Percentiles rank a stretch among this genome's conserved stretches.
Conservation (phyloP, 768 basidiomycete genomes). For the Boletellus sp. region DNA sequence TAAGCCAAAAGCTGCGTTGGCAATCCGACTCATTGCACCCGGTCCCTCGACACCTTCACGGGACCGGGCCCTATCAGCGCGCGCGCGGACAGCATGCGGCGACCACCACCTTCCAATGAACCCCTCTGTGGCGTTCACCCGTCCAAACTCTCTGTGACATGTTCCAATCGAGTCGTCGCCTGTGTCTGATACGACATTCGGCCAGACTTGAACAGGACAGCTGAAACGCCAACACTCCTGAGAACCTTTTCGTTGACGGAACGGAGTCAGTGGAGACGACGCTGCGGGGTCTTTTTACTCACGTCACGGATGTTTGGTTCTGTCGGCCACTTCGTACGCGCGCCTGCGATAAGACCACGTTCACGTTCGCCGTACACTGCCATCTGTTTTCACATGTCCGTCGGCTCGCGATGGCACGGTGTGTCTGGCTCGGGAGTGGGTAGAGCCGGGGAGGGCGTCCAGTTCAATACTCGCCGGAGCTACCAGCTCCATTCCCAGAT, state of each 20-base stretch:
- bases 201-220: neutral
- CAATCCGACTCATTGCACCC: no score
- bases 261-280: neutral
- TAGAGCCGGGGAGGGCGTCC: neutral
- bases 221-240: constrained; percentile 10
- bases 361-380: neutral
- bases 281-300: neutral
- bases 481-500: no score
- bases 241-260: constrained; percentile 2
- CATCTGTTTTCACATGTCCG: neutral
- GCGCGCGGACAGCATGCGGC: no score
- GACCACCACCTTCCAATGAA: no score
- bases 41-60: no score
- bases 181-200: neutral
- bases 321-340: neutral
- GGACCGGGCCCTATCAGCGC: no score
- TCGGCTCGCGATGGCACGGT: no score
- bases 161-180: neutral
- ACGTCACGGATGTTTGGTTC: constrained; percentile 1
- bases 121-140: no score
- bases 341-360: neutral
- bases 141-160: no score
- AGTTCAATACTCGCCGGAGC: neutral
- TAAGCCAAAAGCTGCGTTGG: no score
- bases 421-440: no score